These are phyloP conservation scores for Scenedesmus sp. DNA, from an alignment of 163 green algal species.

Conservation along the genomic window DNA sequence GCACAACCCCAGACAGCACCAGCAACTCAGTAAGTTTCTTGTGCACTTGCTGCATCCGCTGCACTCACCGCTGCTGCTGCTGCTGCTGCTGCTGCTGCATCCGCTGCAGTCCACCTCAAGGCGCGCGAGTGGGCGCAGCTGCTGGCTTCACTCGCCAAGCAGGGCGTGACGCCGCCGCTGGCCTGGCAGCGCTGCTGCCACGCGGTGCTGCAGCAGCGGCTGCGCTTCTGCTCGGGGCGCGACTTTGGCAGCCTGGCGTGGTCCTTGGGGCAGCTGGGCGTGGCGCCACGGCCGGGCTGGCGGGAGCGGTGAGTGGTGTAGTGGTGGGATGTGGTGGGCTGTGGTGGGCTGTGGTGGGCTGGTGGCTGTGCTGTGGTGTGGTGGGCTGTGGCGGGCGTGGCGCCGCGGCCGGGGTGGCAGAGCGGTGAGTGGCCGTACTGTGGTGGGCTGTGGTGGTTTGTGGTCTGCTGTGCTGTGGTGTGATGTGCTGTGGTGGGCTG, in stretches of 20 bases:
- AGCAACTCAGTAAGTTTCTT: background rate
- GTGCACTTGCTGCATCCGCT: background rate
- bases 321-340: background rate
- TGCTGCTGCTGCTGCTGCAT: slow-evolving; percentile 18
- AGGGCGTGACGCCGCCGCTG: slow-evolving; percentile 35
- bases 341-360: background rate
- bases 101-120: slow-evolving; percentile 41
- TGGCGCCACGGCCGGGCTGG: slow-evolving; percentile 4
- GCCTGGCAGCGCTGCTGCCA: slow-evolving; percentile 17
- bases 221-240: slow-evolving; percentile 21
- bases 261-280: slow-evolving; percentile 33
- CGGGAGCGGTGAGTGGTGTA: background rate
- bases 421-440: background rate
- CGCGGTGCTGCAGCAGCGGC: background rate
- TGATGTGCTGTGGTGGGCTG: background rate
- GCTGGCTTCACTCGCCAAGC: slow-evolving; percentile 32
- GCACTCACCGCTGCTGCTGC: background rate
- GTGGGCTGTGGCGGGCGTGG: background rate
- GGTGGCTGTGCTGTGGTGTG: background rate
- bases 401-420: background rate
- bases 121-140: slow-evolving; percentile 48
- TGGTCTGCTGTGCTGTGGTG: too few relatives aligned
- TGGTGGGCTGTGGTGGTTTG: too few relatives aligned
- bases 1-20: background rate
- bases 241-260: slow-evolving; percentile 36